Conservation (phyloP, 306 rosid species). For the Quercus variabilis region DNA sequence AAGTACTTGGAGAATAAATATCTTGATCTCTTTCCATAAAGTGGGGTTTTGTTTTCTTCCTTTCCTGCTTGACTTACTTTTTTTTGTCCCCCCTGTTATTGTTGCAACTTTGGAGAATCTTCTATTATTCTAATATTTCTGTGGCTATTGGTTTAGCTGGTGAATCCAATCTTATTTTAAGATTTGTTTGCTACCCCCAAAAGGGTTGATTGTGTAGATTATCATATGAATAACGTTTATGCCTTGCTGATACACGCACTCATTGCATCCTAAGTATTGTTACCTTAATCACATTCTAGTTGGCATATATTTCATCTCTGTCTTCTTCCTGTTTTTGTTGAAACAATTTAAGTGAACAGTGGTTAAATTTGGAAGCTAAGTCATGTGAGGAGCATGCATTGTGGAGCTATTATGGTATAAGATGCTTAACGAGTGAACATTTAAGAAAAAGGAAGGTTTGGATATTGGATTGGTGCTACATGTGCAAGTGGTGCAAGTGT, state of each 20-base stretch:
- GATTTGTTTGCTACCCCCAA: not conserved
- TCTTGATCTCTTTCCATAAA: not conserved
- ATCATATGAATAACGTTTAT: not conserved
- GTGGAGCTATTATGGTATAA: not conserved
- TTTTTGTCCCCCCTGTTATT: not conserved
- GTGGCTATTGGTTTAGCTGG: not conserved
- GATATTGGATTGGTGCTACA: too few relatives aligned
- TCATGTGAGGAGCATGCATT: not conserved
- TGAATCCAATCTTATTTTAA: not conserved
- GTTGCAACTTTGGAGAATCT: not conserved
- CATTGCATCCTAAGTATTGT: not conserved
- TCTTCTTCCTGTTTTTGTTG: not conserved
- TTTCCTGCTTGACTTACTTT: not conserved
- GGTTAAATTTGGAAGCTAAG: constrained; percentile 1
- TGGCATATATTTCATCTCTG: not conserved
- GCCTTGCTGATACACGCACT: not conserved
- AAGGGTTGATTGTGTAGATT: not conserved
- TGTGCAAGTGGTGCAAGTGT: too few relatives aligned
- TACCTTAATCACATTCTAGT: not conserved
- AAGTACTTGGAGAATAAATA: constrained; percentile 21
- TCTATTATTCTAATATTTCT: not conserved
- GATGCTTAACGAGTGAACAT: not conserved
- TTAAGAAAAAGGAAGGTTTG: too few relatives aligned
- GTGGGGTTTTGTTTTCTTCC: not conserved
- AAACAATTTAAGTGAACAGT: not conserved